Base-by-base conservation (phyloP, 768 basidiomycete species). In the Suillus clintonianus region DNA sequence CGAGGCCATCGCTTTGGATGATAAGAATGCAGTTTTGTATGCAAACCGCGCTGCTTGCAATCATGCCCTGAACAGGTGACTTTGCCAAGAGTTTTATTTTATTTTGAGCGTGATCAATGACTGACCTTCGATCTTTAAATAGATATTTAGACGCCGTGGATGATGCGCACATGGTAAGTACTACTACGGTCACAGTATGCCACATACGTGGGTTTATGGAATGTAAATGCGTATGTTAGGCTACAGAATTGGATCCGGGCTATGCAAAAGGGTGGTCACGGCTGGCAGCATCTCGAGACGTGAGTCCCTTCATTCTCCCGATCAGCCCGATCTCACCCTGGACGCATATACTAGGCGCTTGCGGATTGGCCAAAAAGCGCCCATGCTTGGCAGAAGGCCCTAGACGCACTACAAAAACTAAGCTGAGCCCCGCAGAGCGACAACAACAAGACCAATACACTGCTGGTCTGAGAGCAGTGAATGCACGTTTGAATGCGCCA, bases 41-140 rank as follows among this genome's bases (percentile, higher is more conserved):
- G 76, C 78, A 27, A 84, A 84, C 68, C 79, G 82, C 17, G 80
- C 82, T 4, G 82, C 81, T n/a, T 76, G 76, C 58, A 70, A 69
- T 42, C 62, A 80, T 39, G 72, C 70, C 1, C 65, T 81, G 71
- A 77, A 78, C 62, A 75, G 72, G 81, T 80, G 41, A 47, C 4
- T 27, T 45, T 24, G 17, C n/a, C n/a, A n/a, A 42, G 34, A 22
- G 22, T n/a, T n/a, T n/a, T n/a, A n/a, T n/a, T 30, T 48, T 19
- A 36, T 45, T 45, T n/a, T 51, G 13, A 37, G n/a, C n/a, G n/a
- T n/a, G n/a, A n/a, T n/a, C n/a, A n/a, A n/a, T n/a, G n/a, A n/a
- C n/a, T n/a, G n/a, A n/a, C n/a, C n/a, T n/a, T 41, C 3, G 15
- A 41, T 56, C 19, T 39, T 15, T 42, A 45, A 36, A 47, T 54